Base-by-base conservation (phyloP, 306 rosid genomes). In the Hippophae gyantsensis region DNA sequence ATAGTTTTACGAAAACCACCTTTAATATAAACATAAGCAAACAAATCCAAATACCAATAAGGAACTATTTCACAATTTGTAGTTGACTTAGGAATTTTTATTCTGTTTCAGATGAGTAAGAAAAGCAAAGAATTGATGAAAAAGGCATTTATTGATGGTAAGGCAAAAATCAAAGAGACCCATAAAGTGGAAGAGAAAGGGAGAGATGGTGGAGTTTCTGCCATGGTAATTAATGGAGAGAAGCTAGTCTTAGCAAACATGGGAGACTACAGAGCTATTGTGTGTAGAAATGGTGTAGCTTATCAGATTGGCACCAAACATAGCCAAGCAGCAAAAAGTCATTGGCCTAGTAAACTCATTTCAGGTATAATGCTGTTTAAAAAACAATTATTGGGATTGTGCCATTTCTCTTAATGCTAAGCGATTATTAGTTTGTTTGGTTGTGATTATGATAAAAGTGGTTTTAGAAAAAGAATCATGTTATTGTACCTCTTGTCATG, bases 271-370 rank as follows among this genome's bases (percentile, higher is more conserved):
- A 79, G 79, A 68, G 82, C 81, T 66, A 85, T 92, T 60, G 62
- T 92, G 18, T 92, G 95, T 61, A 86, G 79, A 83, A 75, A 83
- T 73, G 98, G 96, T 27, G 62, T 72, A 7, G 95, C 96, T 74
- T 74, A 74, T 78, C 74, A 72, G 52, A 67, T 70, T 43, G 54
- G 71, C 45, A 58, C 68, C 43, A 71, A 54, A 62, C 59, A 66
- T 53, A 72, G 69, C 6, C 67, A 72, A 50, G 51, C 69, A 5
- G 13, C 57, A 6, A 74, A 68, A 57, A 57, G 62, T 57, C 81
- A 63, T 64, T 92, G 95, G 98, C 68, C 84, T 51, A 72, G 61
- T 3, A 76, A 75, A 61, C 61, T 92, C 58, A 47, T 83, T 45
- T 27, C 74, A 64, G 96, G 96, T 84, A 76, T 48, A 8, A 46